Percentiles rank a stretch among this genome's conserved stretches.
Evolutionary conservation across 2,329 filamentous ascomycete genomes (phyloP).

Genomic region (Elsinoe fawcettii): DNA sequence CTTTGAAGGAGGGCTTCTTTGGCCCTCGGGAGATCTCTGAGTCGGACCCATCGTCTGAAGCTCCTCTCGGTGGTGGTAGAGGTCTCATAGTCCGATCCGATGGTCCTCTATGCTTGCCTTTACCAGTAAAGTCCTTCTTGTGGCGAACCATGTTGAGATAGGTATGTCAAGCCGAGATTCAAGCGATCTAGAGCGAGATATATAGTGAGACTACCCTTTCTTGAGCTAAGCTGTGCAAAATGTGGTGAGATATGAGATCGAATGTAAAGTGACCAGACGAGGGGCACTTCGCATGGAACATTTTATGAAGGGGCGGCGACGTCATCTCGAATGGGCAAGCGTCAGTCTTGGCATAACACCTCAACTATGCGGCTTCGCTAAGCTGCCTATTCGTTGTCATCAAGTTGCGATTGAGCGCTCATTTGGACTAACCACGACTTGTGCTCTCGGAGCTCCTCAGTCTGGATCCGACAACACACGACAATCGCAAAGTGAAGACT

Average conservation of each 20-base stretch:
- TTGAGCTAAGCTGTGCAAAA: background rate
- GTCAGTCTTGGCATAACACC: slow-evolving; percentile 12
- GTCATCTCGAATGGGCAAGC: slow-evolving; percentile 11
- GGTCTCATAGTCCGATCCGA: slow-evolving; percentile 18
- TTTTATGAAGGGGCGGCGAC: background rate
- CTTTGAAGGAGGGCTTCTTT: slow-evolving; percentile 62
- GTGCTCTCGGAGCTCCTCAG: background rate
- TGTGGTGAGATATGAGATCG: background rate
- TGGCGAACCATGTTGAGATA: slow-evolving; percentile 70
- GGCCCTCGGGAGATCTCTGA: slow-evolving; percentile 24
- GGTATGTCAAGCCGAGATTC: background rate
- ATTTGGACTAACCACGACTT: background rate
- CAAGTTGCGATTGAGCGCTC: slow-evolving; percentile 10
- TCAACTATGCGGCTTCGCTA: slow-evolving; percentile 5
- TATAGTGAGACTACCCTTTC: background rate
- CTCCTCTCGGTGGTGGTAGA: slow-evolving; percentile 19
- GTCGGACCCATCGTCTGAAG: slow-evolving; percentile 17
- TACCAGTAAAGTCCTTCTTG: slow-evolving; percentile 76
- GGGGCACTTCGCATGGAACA: slow-evolving; percentile 1
- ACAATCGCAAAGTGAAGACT: background rate
- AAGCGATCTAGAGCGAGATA: background rate
- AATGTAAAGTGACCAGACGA: background rate
- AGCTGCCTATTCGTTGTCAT: background rate
- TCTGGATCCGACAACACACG: background rate
- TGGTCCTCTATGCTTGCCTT: slow-evolving; percentile 59